Percentiles rank a stretch among this genome's conserved stretches.
These are phyloP conservation scores for Wakefieldia striispora DNA, from an alignment of 768 basidiomycete genomes.

Conservation along the genomic window DNA sequence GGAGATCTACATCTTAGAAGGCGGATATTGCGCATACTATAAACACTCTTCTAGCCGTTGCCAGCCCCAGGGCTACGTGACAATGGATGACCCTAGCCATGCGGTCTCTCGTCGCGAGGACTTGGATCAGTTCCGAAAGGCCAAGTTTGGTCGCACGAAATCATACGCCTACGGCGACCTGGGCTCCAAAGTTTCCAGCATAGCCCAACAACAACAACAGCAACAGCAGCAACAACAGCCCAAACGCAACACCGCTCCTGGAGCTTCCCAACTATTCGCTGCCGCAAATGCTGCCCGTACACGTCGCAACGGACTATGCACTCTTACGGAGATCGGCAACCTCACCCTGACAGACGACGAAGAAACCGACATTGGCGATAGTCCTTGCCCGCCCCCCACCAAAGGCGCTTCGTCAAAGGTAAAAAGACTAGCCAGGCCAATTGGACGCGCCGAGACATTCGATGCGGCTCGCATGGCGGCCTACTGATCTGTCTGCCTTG, in stretches of 20 bases:
- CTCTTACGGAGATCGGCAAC: constrained; percentile 68
- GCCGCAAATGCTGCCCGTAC: constrained; percentile 67
- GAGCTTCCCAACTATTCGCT: constrained; percentile 57
- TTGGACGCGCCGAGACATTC: constrained; percentile 68
- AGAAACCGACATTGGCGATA: constrained; percentile 77
- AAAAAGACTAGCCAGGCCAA: constrained; percentile 53
- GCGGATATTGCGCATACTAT: constrained; percentile 91
- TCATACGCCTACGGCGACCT: constrained; percentile 92
- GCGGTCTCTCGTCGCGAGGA: constrained; percentile 79
- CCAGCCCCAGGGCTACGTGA: constrained; percentile 78
- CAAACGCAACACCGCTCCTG: constrained; percentile 70
- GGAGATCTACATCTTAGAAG: constrained; percentile 95
- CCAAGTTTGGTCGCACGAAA: constrained; percentile 84
- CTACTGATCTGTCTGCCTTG: constrained; percentile 29
- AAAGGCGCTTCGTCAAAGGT: constrained; percentile 54
- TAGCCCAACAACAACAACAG: constrained; percentile 36
- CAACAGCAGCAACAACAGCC: constrained; percentile 42
- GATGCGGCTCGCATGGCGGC: constrained; percentile 54
- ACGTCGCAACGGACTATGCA: constrained; percentile 58
- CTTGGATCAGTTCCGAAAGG: constrained; percentile 87
- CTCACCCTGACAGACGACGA: constrained; percentile 67
- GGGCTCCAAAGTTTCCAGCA: constrained; percentile 38
- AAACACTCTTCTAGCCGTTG: constrained; percentile 67
- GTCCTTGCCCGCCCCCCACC: constrained; percentile 81
- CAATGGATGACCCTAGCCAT: constrained; percentile 93